phyloP scores from a whole-genome alignment of 2,329 filamentous ascomycete genomes.

The Microsporum ferrugineum region DNA sequence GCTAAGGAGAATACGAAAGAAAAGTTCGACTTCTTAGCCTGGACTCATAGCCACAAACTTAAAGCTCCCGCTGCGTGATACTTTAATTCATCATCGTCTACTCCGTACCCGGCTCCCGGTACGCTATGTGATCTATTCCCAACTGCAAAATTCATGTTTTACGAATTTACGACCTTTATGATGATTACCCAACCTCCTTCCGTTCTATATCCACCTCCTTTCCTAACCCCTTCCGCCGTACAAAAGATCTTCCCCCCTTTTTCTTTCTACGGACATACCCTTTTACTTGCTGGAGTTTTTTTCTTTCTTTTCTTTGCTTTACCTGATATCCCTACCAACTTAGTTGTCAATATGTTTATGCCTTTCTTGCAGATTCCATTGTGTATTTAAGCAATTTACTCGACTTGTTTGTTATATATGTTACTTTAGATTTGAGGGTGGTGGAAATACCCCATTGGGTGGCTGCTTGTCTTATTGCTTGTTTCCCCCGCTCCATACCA shows the following conservation, averaged over 20 bases:
- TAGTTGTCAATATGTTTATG: constrained; percentile 3
- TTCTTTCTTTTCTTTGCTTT: neutral
- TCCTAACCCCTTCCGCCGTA: neutral
- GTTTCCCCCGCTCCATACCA: neutral
- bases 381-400: neutral
- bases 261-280: neutral
- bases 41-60: constrained; percentile 37
- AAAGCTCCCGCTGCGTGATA: constrained; percentile 28
- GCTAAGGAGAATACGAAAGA: constrained; percentile 36
- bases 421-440: neutral
- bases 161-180: constrained; percentile 18
- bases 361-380: neutral
- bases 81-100: neutral
- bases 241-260: neutral
- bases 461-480: neutral
- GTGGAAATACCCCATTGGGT: constrained; percentile 1
- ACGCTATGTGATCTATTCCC: constrained; percentile 8
- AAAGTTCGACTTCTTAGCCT: constrained; percentile 43
- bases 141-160: constrained; percentile 7
- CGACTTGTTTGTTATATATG: neutral
- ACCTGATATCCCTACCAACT: neutral
- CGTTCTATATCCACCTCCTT: neutral
- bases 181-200: neutral
- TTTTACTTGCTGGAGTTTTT: neutral
- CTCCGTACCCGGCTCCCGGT: constrained; percentile 5